Evolutionary conservation across 352 stramenopile genomes (phyloP), one percentile per base, ranked within the genome.

Genomic region (Aphanomyces astaci): DNA sequence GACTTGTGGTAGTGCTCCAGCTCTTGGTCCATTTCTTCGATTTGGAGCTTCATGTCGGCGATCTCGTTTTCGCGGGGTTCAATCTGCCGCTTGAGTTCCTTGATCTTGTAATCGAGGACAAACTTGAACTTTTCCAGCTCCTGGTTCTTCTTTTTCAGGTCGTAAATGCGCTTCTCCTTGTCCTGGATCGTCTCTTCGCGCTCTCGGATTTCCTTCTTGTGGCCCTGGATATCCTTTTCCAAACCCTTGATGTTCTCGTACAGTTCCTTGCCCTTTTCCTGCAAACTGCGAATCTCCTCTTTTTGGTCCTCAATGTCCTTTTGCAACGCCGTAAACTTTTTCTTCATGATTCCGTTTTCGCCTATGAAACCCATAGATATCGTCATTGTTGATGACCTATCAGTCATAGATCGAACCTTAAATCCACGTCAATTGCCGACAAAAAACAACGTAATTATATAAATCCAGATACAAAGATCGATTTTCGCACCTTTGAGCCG

Each of bases 111-210:
- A 73, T 98, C 92, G 10, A 98, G 75, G 24, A 98, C 93, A 73
- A 98, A 98, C 72, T 96, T 97, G 75, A 98, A 98, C 72, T 98
- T 98, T 49, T 98, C 93, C 17, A 98, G 82, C 73, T 98, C 89
- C 62, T 98, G 92, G 64, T 98, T 98, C 73, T 98, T 98, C 78
- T 97, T 97, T 64, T 97, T 97, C 1, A 98, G 75, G 63, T 97
- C 92, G 64, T 96, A 97, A 62, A 98, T 98, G 63, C 90, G 83
- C 59, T 97, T 97, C 64, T 98, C 94, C 73, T 98, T 98, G 54
- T 98, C 93, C 19, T 82, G 77, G 59, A 98, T 98, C 10, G 93
- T 98, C 71, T 98, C 93, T 66, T 98, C 93, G 9, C 93, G 88
- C 46, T 96, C 88, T 1, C 89, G 82, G 57, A 98, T 98, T 72